These are phyloP conservation scores for Solanum hybrid DNA, from an alignment of 305 asterid genomes.

Conservation along the genomic window DNA sequence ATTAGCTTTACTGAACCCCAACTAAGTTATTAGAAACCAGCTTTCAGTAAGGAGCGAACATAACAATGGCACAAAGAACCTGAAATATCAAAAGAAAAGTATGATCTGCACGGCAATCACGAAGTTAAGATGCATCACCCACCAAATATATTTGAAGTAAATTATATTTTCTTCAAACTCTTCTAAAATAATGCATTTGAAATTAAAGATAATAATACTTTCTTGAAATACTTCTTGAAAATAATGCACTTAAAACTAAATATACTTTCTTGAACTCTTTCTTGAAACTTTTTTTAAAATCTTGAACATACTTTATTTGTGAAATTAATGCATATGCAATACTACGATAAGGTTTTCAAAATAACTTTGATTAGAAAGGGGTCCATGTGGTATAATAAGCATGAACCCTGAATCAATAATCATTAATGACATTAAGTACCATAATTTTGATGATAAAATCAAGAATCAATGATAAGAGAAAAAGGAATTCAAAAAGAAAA, in stretches of 20 bases:
- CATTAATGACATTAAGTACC: neutral
- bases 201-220: neutral
- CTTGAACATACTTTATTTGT: neutral
- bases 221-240: neutral
- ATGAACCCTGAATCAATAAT: neutral
- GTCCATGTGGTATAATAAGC: neutral
- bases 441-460: neutral
- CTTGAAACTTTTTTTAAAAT: neutral
- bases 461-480: neutral
- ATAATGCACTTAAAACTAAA: neutral
- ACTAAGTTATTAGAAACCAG: constrained; percentile 18
- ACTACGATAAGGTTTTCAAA: neutral
- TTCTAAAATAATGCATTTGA: neutral
- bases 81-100: constrained; percentile 14
- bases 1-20: constrained; percentile 18
- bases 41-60: constrained; percentile 14
- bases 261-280: neutral
- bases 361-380: neutral
- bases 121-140: neutral
- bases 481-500: neutral
- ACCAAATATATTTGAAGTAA: neutral
- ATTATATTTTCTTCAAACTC: neutral
- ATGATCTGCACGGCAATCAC: neutral
- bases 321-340: neutral
- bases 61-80: constrained; percentile 8